These are phyloP conservation scores for Trichoderma asperelloides DNA, from an alignment of 495 filamentous ascomycete genomes.

Conservation along the genomic window DNA sequence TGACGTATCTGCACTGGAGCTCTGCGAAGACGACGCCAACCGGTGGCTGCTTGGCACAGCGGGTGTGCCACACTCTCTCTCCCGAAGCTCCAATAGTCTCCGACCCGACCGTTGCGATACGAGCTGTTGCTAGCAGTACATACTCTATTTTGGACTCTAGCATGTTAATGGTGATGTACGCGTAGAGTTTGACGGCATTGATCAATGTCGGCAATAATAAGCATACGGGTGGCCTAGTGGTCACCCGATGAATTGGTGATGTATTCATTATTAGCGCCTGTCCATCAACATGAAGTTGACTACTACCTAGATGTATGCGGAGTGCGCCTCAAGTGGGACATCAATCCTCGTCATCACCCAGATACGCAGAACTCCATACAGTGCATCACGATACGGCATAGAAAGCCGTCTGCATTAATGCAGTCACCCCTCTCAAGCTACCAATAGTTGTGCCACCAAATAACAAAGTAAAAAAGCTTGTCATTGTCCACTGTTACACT, in stretches of 20 bases:
- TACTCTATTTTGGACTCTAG: neutral
- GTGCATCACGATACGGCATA: neutral
- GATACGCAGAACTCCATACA: neutral
- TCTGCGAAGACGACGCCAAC: neutral
- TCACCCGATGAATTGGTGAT: neutral
- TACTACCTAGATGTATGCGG: too few relatives aligned
- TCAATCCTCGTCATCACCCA: neutral
- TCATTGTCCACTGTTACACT: neutral
- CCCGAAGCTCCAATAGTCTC: conserved; percentile 1
- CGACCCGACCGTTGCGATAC: neutral
- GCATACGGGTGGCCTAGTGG: neutral
- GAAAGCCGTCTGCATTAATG: neutral
- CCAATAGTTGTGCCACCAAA: neutral
- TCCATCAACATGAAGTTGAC: neutral
- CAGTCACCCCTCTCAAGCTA: neutral
- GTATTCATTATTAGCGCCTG: neutral
- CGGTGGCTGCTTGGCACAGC: neutral
- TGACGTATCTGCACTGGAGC: neutral
- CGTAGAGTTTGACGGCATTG: neutral
- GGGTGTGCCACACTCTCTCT: neutral
- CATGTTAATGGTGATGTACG: neutral
- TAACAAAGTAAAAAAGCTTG: neutral
- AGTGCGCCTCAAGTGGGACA: neutral
- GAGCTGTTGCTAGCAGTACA: neutral
- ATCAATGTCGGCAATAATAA: neutral